phyloP scores from a whole-genome alignment of 257 asterid genomes.

The Thymus quinquecostatus region DNA sequence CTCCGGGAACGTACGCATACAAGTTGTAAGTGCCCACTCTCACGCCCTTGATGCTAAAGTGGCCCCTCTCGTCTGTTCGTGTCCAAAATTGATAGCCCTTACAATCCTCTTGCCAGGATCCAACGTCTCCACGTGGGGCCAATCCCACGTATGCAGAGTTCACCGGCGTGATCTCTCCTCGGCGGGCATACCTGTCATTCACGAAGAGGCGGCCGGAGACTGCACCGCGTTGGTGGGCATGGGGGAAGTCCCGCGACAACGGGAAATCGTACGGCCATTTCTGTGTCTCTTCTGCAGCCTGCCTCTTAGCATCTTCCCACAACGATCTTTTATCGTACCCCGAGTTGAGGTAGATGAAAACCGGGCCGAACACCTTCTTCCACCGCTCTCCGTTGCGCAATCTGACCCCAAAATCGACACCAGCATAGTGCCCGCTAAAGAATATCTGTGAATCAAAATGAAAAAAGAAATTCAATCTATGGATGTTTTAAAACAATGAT shows the following conservation, averaged over 20 bases:
- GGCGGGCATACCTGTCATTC: conserved; percentile 46
- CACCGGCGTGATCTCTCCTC: conserved; percentile 34
- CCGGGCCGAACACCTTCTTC: conserved; percentile 72
- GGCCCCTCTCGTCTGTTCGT: conserved; percentile 48
- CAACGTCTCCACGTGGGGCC: conserved; percentile 65
- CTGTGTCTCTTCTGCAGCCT: conserved; percentile 50
- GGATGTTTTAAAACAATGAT: no score
- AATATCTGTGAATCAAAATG: conserved; percentile 35
- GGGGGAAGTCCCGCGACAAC: conserved; percentile 51
- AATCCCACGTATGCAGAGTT: conserved; percentile 65
- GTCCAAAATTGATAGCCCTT: conserved; percentile 92
- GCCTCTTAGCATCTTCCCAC: conserved; percentile 70
- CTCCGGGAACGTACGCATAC: conserved; percentile 70
- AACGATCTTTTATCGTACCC: conserved; percentile 39
- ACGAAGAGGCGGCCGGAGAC: conserved; percentile 63
- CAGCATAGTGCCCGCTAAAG: conserved; percentile 64
- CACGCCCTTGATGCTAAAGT: conserved; percentile 45
- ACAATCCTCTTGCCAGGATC: conserved; percentile 76
- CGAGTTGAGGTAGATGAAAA: conserved; percentile 61
- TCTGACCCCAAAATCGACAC: conserved; percentile 39
- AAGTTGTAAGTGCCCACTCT: conserved; percentile 53
- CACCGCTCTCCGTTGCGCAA: conserved; percentile 54
- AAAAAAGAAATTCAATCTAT: no score
- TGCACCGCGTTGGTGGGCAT: conserved; percentile 51
- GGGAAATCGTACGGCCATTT: conserved; percentile 92